Evolutionary conservation across 2,329 filamentous ascomycete species (phyloP).

Genomic region (Fusarium sp.): DNA sequence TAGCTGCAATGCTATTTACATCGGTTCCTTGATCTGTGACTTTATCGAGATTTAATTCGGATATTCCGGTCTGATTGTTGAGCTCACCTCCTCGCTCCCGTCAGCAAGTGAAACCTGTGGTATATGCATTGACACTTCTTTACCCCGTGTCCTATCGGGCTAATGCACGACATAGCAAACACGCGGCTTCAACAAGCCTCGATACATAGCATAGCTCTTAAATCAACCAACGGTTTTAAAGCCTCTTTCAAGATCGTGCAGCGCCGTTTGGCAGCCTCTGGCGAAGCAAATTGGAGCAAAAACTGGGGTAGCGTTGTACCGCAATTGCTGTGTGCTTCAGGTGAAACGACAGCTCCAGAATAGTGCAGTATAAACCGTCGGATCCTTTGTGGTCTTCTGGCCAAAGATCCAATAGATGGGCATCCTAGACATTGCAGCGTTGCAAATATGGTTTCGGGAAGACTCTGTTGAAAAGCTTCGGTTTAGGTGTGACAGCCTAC

Average conservation of each 20-base stretch:
- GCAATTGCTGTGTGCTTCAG: constrained; percentile 19
- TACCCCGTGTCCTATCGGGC: neutral
- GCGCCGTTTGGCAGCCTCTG: constrained; percentile 14
- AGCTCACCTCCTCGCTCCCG: neutral
- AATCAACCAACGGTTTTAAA: neutral
- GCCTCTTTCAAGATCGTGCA: neutral
- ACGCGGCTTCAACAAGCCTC: neutral
- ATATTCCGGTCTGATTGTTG: constrained; percentile 14
- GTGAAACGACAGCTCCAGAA: constrained; percentile 34
- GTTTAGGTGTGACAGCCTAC: neutral
- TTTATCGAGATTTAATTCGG: constrained; percentile 11
- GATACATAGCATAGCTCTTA: neutral
- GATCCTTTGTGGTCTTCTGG: neutral
- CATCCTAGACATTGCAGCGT: neutral
- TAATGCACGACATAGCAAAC: constrained; percentile 17
- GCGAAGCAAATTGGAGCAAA: constrained; percentile 8
- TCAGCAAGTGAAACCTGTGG: constrained; percentile 2
- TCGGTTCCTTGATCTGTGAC: neutral
- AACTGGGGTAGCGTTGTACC: constrained; percentile 18
- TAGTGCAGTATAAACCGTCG: neutral
- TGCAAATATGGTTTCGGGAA: constrained; percentile 2
- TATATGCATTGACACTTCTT: constrained; percentile 6
- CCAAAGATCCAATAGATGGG: neutral
- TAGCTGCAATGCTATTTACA: constrained; percentile 5
- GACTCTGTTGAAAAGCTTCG: neutral